Evolutionary conservation across 768 basidiomycete genomes (phyloP).

Genomic region (Suillus occidentalis): DNA sequence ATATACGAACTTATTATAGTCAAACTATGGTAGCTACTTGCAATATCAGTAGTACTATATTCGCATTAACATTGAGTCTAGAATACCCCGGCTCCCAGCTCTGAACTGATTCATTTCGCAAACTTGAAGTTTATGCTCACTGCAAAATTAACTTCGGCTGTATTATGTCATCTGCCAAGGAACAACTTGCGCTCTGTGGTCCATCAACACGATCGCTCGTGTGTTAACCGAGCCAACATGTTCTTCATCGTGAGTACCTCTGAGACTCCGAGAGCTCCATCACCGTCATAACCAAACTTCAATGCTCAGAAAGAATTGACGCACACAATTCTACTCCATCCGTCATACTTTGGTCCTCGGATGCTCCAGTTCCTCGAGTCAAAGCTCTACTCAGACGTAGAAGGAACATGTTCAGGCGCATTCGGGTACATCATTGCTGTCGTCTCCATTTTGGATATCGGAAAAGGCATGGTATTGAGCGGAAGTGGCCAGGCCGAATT

Average conservation of each 20-base stretch:
- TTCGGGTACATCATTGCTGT: conserved; percentile 95
- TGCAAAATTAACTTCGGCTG: not conserved
- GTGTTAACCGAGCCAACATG: conserved; percentile 36
- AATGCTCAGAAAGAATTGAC: conserved; percentile 83
- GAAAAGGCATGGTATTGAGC: conserved; percentile 87
- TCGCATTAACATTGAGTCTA: not conserved
- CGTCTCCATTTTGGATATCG: conserved; percentile 86
- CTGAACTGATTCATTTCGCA: not conserved
- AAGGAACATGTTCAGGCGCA: conserved; percentile 94
- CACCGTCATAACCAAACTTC: conserved; percentile 2
- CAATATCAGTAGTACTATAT: not conserved
- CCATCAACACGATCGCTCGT: not conserved
- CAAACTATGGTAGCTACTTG: not conserved
- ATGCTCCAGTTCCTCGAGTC: conserved; percentile 92
- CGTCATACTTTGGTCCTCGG: conserved; percentile 96
- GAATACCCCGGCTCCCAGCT: not conserved
- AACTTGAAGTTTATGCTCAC: not conserved
- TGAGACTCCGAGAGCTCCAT: not conserved
- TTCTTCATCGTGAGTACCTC: conserved; percentile 66
- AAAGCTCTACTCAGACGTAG: conserved; percentile 93
- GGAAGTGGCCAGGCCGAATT: conserved; percentile 97
- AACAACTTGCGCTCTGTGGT: not conserved
- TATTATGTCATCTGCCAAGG: not conserved
- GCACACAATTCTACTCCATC: conserved; percentile 96
- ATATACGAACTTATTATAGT: not conserved